Base-by-base conservation (phyloP, 495 filamentous ascomycete species). In the Saxispiralis lemnorum region DNA sequence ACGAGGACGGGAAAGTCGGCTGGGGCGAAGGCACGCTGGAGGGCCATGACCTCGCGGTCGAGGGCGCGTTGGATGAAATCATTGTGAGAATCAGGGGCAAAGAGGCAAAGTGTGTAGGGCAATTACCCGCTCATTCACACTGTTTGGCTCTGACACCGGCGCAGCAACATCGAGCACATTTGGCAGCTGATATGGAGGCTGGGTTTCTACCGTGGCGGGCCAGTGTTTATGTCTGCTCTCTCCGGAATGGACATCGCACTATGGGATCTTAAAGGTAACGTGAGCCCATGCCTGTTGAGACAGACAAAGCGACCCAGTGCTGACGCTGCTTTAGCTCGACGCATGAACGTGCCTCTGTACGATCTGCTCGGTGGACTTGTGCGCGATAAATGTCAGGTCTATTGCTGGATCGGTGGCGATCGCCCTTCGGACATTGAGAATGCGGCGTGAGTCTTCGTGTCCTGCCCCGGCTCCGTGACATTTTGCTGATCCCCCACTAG, bases 21-120 rank as follows among this genome's bases (percentile, higher is more conserved):
- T 86, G 81, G 81, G 81, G 81, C 31, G 81, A 84, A 56, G 76
- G 75, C 6, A 79, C 75, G 0, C 62, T 86, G 1, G 79, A 86
- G 57, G 79, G 81, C 0, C 81, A 86, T 55, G 75, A 71, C 9
- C 70, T 78, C 47, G 79, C 79, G 17, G 72, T 83, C n/a, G 79
- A 84, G 59, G 81, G 81, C 5, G 76, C 75, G 43, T 63, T 86
- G 7, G 72, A 82, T 60, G 75, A 76, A 16, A 69, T 79, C 56
- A 74, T 68, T 41, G 65, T 68, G 36, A 60, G 73, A 47, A 75
- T 79, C 50, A 52, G 67, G 17, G 79, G 78, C 12, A 70, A 75
- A 52, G 79, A 84, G 53, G 79, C 81, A 34, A 76, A 83, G 45
- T 42, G 19, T 3, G 38, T 17, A 21, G 5, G 6, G 13, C 14